A percentile compares a stretch with the other conserved stretches of the same genome.
Conservation (phyloP, 2,329 filamentous ascomycete genomes). For the Elsinoe ampelina region DNA sequence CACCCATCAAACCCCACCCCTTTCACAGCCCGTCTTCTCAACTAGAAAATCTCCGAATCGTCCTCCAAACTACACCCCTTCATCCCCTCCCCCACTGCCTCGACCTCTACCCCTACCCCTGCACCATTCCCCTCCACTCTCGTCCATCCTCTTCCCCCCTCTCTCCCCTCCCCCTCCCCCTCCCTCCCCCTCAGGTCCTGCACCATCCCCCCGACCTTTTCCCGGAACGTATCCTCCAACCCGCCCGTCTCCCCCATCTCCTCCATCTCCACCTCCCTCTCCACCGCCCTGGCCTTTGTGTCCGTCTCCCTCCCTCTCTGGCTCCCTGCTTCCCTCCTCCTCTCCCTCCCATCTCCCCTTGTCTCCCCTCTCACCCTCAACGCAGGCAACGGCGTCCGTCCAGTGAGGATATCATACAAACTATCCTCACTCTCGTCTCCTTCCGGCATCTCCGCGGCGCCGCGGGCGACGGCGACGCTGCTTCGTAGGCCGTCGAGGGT, state of each 20-base stretch:
- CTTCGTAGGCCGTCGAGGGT: conserved; percentile 26
- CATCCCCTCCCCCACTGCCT: not conserved
- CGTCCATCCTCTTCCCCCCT: conserved; percentile 29
- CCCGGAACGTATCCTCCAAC: not conserved
- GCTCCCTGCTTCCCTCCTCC: conserved; percentile 24
- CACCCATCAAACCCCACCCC: not conserved
- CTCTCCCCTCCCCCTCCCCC: conserved; percentile 24
- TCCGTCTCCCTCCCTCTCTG: conserved; percentile 28
- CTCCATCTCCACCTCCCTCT: not conserved
- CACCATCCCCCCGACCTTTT: not conserved
- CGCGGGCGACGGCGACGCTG: conserved; percentile 20
- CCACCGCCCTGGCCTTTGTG: not conserved
- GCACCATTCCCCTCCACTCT: conserved; percentile 17
- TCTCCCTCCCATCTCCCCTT: conserved; percentile 24
- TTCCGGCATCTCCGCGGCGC: conserved; percentile 19
- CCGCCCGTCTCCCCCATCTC: not conserved
- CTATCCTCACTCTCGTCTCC: conserved; percentile 38
- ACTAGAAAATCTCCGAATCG: conserved; percentile 13
- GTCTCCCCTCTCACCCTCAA: conserved; percentile 25
- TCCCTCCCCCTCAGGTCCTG: conserved; percentile 24
- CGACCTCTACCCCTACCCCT: not conserved
- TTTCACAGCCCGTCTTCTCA: not conserved
- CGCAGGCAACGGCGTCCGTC: conserved; percentile 34
- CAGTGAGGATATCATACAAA: conserved; percentile 39
- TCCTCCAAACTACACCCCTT: conserved; percentile 4